phyloP scores from a whole-genome alignment of 306 rosid genomes.

The Astragalus membranaceus region DNA sequence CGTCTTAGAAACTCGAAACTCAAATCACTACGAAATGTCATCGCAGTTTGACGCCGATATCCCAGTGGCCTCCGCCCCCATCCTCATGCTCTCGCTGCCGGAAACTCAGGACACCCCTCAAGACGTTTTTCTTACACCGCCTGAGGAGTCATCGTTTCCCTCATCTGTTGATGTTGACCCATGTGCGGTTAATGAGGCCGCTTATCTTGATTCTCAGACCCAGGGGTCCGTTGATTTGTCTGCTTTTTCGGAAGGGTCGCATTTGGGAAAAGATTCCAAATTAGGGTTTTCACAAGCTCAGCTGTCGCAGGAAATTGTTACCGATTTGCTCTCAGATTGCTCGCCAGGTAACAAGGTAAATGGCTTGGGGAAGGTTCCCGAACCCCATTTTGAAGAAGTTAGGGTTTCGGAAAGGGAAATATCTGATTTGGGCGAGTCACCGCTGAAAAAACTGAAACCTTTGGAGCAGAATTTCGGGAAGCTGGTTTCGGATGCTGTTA shows the following conservation, averaged over 20 bases:
- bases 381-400: not conserved
- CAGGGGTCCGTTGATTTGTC: not conserved
- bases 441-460: slow-evolving; percentile 20
- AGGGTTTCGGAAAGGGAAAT: slow-evolving; percentile 9
- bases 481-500: too few relatives aligned
- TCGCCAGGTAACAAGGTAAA: not conserved
- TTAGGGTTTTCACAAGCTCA: slow-evolving; percentile 28
- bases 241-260: not conserved
- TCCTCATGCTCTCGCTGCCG: slow-evolving; percentile 31
- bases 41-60: not conserved
- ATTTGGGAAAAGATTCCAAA: slow-evolving; percentile 30
- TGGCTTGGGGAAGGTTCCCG: not conserved
- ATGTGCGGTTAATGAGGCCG: not conserved
- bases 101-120: slow-evolving; percentile 20
- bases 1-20: too few relatives aligned
- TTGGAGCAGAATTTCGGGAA: not conserved
- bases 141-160: slow-evolving; percentile 23
- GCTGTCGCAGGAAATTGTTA: not conserved
- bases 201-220: not conserved
- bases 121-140: slow-evolving; percentile 52
- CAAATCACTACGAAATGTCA: too few relatives aligned
- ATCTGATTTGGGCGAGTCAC: slow-evolving; percentile 8
- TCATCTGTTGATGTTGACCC: not conserved
- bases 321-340: not conserved
- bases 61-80: not conserved